These are phyloP conservation scores for Xylaria hypoxylon DNA, from an alignment of 2,329 filamentous ascomycete species.

Conservation along the genomic window DNA sequence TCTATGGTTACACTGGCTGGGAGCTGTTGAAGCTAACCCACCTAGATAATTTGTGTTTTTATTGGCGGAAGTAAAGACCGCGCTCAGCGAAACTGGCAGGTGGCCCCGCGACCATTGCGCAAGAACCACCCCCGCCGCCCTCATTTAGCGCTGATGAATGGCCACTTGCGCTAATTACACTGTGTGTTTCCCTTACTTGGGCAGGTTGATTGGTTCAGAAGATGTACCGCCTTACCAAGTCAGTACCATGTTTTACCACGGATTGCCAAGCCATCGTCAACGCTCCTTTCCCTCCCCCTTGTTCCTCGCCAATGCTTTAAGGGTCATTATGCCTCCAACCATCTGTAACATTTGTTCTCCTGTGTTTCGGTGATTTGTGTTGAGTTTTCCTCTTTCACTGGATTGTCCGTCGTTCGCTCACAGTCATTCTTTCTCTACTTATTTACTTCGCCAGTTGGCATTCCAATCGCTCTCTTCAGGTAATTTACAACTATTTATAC, in stretches of 20 bases:
- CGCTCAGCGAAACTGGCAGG: background rate
- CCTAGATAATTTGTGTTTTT: background rate
- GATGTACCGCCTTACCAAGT: background rate
- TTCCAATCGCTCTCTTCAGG: constrained; percentile 33
- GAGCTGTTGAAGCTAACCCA: background rate
- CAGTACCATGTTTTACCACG: background rate
- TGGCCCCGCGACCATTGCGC: background rate
- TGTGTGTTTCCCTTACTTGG: constrained; percentile 8
- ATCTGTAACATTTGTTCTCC: constrained; percentile 30
- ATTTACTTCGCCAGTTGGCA: constrained; percentile 20
- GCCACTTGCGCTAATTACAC: background rate
- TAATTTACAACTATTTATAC: constrained; percentile 12
- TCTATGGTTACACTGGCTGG: background rate
- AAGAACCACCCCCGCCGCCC: background rate
- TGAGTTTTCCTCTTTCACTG: constrained; percentile 24
- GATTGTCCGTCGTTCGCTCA: constrained; percentile 21
- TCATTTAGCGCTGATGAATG: constrained; percentile 1
- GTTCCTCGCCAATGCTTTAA: constrained; percentile 27
- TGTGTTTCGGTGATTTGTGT: constrained; percentile 36
- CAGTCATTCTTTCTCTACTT: constrained; percentile 23
- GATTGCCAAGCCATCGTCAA: constrained; percentile 32
- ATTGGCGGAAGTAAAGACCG: background rate
- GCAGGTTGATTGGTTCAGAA: constrained; percentile 10
- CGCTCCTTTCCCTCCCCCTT: constrained; percentile 19
- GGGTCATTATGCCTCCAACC: constrained; percentile 33